Evolutionary conservation across 164 flowering plant genomes (phyloP), one percentile per base, ranked within the genome.

Genomic region (Warburgia ugandensis): DNA sequence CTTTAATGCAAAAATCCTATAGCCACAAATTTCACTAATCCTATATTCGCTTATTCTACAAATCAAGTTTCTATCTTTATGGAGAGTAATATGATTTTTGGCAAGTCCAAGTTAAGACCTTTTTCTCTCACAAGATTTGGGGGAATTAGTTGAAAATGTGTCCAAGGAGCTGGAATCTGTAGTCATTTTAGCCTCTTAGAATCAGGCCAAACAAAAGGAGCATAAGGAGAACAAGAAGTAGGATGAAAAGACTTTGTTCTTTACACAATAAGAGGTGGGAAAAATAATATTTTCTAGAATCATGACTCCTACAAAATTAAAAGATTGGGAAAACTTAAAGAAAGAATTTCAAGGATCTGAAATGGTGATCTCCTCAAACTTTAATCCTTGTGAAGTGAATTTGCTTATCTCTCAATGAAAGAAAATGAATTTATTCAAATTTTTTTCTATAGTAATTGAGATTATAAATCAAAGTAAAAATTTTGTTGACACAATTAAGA

Each of bases 381-480:
- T 14, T 37, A 55, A 55, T 30, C 55, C 20, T 22, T 56, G 11
- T 49, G 60, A 43, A 17, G 62, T 50, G 60, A 56, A 3, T 62
- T 62, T 33, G 39, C 55, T 26, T 42, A 55, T 50, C 43, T 63
- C 13, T 5, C 20, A 0, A 45, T 57, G 47, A 63, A 45, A 52
- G 54, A 51, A 2, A 47, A 13, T 45, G 58, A 49, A 50, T 12
- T 19, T 2, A 35, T 63, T 49, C 54, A 43, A 44, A 33, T 13
- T 3, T 52, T 64, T 21, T 58, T 46, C 27, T 33, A 39, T 38
- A 29, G 43, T n/a, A 42, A 38, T 49, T 43, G 32, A 13, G 1
- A 47, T 58, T 21, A 35, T 64, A 4, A 59, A 59, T 49, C 56
- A 58, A 53, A 64, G 52, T 16, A 37, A 35, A 37, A 39, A 33